Conservation (phyloP, 2,329 filamentous ascomycete genomes). For the Arthrobotrys entomopaga region DNA sequence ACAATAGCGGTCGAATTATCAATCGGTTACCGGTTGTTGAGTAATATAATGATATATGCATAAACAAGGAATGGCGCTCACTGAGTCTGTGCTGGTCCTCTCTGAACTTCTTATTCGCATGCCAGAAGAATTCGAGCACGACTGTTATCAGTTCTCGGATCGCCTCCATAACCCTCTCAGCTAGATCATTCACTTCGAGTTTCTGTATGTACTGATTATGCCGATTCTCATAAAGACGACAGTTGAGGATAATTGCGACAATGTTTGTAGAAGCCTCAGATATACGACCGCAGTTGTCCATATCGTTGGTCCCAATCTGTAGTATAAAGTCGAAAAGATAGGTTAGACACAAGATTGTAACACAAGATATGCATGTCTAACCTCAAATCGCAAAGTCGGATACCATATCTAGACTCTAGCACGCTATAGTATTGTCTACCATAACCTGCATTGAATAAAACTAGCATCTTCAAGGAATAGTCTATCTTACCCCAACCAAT, state of each 20-base stretch:
- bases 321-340: neutral
- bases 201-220: slow-evolving; percentile 6
- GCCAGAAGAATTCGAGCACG: slow-evolving; percentile 46
- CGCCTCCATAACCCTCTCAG: slow-evolving; percentile 19
- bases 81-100: slow-evolving; percentile 33
- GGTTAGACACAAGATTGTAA: too few species aligned
- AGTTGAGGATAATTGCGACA: slow-evolving; percentile 46
- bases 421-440: too few species aligned
- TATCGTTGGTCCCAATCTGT: slow-evolving; percentile 39
- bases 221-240: slow-evolving; percentile 46
- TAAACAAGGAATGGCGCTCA: neutral
- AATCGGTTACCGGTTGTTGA: neutral
- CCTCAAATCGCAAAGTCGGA: too few species aligned
- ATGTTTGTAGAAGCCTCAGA: slow-evolving; percentile 47
- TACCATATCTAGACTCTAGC: too few species aligned
- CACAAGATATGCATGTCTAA: too few species aligned
- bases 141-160: slow-evolving; percentile 37
- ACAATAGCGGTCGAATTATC: too few species aligned
- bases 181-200: slow-evolving; percentile 4
- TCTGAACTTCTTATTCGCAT: slow-evolving; percentile 38
- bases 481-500: slow-evolving; percentile 28
- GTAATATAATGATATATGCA: neutral
- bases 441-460: too few species aligned
- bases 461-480: neutral
- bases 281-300: slow-evolving; percentile 51